Conservation (phyloP, 352 stramenopile species). For the Saprolegnia diclina region DNA sequence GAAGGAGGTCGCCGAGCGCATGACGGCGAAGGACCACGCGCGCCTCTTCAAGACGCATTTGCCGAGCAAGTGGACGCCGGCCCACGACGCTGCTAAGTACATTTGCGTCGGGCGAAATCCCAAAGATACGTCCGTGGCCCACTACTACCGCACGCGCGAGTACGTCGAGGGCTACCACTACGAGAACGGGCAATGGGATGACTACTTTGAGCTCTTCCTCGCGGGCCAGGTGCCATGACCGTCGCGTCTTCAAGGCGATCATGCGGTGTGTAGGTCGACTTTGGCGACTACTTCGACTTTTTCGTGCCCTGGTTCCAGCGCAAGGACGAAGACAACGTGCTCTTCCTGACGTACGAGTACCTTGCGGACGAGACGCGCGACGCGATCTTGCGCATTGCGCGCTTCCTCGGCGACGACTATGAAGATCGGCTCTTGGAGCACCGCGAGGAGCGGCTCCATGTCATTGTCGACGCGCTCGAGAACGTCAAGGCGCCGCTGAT, state of each 20-base stretch:
- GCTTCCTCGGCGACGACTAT: constrained; percentile 31
- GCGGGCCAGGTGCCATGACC: constrained; percentile 21
- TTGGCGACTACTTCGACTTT: constrained; percentile 38
- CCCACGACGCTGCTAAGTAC: constrained; percentile 36
- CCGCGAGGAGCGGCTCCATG: background rate
- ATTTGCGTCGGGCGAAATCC: constrained; percentile 39
- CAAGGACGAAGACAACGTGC: constrained; percentile 37
- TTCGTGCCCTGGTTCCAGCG: constrained; percentile 32
- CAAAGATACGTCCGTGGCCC: constrained; percentile 40
- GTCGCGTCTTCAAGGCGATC: background rate
- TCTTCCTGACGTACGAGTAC: constrained; percentile 39
- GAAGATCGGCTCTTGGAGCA: constrained; percentile 22
- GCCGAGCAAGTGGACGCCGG: constrained; percentile 29
- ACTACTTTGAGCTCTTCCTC: constrained; percentile 39
- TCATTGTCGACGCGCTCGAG: constrained; percentile 9
- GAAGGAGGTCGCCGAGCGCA: constrained; percentile 30
- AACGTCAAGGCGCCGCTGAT: constrained; percentile 7
- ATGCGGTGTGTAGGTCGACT: constrained; percentile 29
- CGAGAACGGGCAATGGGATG: constrained; percentile 34
- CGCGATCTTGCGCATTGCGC: constrained; percentile 34
- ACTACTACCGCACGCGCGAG: constrained; percentile 37
- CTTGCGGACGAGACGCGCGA: constrained; percentile 30
- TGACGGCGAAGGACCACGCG: constrained; percentile 29
- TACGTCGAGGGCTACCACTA: constrained; percentile 37
- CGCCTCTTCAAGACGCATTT: constrained; percentile 41